Evolutionary conservation across 2,329 filamentous ascomycete species (phyloP).

Genomic region (Xylaria arbuscula): DNA sequence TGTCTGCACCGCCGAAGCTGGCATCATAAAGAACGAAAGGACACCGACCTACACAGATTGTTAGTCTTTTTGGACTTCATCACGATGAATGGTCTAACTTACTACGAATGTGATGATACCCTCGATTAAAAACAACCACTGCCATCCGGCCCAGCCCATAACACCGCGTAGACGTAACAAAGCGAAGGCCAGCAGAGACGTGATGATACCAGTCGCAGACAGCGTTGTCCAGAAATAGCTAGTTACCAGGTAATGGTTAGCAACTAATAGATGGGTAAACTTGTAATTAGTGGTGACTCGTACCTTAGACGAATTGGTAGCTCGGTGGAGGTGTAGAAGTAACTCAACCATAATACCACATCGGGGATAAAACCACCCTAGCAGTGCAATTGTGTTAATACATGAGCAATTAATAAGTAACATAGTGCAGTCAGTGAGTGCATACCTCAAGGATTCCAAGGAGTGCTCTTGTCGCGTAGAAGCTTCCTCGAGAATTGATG

Average conservation of each 20-base stretch:
- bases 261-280: not conserved
- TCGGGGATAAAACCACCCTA: slow-evolving; percentile 53
- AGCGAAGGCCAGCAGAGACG: slow-evolving; percentile 53
- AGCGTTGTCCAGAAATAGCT: slow-evolving; percentile 55
- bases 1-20: slow-evolving; percentile 60
- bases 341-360: slow-evolving; percentile 50
- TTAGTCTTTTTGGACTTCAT: not conserved
- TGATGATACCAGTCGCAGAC: slow-evolving; percentile 49
- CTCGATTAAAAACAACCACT: slow-evolving; percentile 67
- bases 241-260: not conserved
- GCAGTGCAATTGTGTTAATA: slow-evolving; percentile 1
- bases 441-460: slow-evolving; percentile 47
- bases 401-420: not conserved
- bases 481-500: slow-evolving; percentile 43
- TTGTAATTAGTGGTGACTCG: not conserved
- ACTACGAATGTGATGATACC: slow-evolving; percentile 61
- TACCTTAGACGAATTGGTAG: slow-evolving; percentile 54
- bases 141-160: slow-evolving; percentile 54
- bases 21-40: slow-evolving; percentile 64
- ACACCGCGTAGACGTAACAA: slow-evolving; percentile 54
- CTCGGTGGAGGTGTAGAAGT: slow-evolving; percentile 53
- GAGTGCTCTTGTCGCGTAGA: slow-evolving; percentile 43
- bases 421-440: not conserved
- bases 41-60: slow-evolving; percentile 55
- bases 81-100: slow-evolving; percentile 10